Base-by-base conservation (phyloP, 2,329 filamentous ascomycete species). In the Botrytis fabae region DNA sequence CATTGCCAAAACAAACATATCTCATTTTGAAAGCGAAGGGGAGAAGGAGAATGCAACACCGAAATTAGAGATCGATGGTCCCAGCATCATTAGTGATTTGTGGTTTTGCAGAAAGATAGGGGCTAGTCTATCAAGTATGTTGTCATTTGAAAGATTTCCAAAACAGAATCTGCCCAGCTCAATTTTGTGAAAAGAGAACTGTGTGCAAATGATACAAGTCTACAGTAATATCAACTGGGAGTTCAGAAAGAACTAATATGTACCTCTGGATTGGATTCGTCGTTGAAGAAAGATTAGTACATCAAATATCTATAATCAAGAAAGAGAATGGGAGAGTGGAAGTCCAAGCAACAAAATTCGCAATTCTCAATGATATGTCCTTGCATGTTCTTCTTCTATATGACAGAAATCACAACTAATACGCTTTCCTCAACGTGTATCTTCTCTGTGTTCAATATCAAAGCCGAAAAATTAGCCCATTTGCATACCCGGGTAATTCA, bases 241-340 rank as follows among this genome's bases (percentile, higher is more conserved):
- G 1, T 28, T 6, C 14, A 28, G 6, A 57, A 57, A 9, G n/a
- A 32, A 57, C 16, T 35, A 32, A 18, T 4, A 28, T 9, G 6
- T 18, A 18, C 14, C 2, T 28, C 18, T 57, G 6, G 1, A 3
- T 32, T 57, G 14, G 28, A 1, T 57, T 18, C 16, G 7, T 7
- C 2, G 2, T 14, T 0, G 1, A 18, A 14, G 8, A 18, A 16
- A 2, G 18, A 4, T 28, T 3, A 28, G n/a, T 9, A 57, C 51
- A 28, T 57, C n/a, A 28, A 28, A 18, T 54, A 18, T 28, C 7
- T 16, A 32, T 5, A 32, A 8, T 9, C 14, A 3, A 57, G n/a
- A 57, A 28, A 18, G 16, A 28, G n/a, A 28, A 16, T 28, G n/a
- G 28, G 14, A 18, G n/a, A 18, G 6, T 57, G 4, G 4, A 57